Conservation (phyloP, 2,329 filamentous ascomycete species). For the Mycogone perniciosa region DNA sequence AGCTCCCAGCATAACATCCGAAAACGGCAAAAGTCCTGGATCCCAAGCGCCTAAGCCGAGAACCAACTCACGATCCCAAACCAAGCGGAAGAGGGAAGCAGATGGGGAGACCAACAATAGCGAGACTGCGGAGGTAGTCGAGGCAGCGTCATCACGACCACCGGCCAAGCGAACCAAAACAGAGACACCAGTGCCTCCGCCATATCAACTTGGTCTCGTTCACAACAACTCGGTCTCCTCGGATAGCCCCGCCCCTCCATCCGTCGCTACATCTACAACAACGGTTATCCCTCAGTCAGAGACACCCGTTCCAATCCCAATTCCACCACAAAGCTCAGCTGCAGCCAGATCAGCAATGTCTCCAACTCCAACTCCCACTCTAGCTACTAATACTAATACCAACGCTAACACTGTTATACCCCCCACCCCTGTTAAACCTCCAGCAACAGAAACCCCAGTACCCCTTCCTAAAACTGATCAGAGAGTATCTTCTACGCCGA, state of each 20-base stretch:
- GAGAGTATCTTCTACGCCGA: constrained; percentile 27
- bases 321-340: constrained; percentile 23
- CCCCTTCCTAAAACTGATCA: constrained; percentile 29
- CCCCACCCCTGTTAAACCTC: constrained; percentile 26
- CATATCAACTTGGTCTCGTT: constrained; percentile 28
- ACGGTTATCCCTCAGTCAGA: constrained; percentile 27
- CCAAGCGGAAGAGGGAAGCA: constrained; percentile 42
- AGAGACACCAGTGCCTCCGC: constrained; percentile 49
- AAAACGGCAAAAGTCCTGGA: constrained; percentile 13
- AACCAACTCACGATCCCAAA: constrained; percentile 26
- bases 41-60: constrained; percentile 23
- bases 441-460: constrained; percentile 29
- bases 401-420: constrained; percentile 19
- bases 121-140: constrained; percentile 28
- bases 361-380: constrained; percentile 22
- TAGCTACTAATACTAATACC: neutral
- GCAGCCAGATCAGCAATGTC: constrained; percentile 26
- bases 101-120: constrained; percentile 22
- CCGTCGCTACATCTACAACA: constrained; percentile 17
- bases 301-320: constrained; percentile 37
- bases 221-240: constrained; percentile 24
- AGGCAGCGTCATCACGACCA: constrained; percentile 29
- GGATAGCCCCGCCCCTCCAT: constrained; percentile 16
- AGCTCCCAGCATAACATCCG: constrained; percentile 24
- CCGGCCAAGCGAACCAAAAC: constrained; percentile 48